A percentile compares a stretch with the other conserved stretches of the same genome.
phyloP scores from a whole-genome alignment of 305 asterid species.

The Fraxinus paxiana region DNA sequence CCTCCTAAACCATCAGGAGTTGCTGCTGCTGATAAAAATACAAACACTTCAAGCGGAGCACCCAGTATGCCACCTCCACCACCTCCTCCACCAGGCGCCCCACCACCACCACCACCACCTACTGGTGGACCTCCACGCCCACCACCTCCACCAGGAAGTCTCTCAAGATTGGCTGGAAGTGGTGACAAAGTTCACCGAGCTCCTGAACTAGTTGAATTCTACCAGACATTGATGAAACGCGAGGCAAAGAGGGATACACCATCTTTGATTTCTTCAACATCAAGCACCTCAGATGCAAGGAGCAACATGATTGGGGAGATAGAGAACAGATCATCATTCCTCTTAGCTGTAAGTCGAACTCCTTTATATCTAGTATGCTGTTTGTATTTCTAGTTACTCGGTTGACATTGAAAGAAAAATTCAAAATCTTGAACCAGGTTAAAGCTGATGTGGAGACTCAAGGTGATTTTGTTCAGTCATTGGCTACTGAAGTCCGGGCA shows the following conservation, averaged over 20 bases:
- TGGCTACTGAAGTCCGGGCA: constrained; percentile 87
- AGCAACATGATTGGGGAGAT: constrained; percentile 98
- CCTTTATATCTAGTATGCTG: not conserved
- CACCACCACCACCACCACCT: constrained; percentile 77
- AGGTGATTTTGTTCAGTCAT: constrained; percentile 87
- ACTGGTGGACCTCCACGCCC: constrained; percentile 80
- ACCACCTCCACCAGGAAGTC: constrained; percentile 89
- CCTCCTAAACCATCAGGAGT: constrained; percentile 72
- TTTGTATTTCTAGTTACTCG: not conserved
- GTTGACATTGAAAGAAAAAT: constrained; percentile 15
- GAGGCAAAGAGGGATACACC: constrained; percentile 83
- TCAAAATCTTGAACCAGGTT: constrained; percentile 52
- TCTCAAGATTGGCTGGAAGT: constrained; percentile 50
- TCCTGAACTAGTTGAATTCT: constrained; percentile 96
- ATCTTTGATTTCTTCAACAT: constrained; percentile 51
- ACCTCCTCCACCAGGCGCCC: constrained; percentile 80
- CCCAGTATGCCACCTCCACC: constrained; percentile 70
- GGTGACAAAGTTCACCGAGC: constrained; percentile 91
- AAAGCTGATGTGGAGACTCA: constrained; percentile 97
- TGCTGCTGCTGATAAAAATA: constrained; percentile 31
- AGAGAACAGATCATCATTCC: constrained; percentile 84
- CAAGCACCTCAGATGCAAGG: constrained; percentile 65
- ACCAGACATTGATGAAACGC: constrained; percentile 86
- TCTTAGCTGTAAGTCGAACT: constrained; percentile 68
- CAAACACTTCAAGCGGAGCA: constrained; percentile 28